Base-by-base conservation (phyloP, 768 basidiomycete species). In the Mycena rebaudengoi region DNA sequence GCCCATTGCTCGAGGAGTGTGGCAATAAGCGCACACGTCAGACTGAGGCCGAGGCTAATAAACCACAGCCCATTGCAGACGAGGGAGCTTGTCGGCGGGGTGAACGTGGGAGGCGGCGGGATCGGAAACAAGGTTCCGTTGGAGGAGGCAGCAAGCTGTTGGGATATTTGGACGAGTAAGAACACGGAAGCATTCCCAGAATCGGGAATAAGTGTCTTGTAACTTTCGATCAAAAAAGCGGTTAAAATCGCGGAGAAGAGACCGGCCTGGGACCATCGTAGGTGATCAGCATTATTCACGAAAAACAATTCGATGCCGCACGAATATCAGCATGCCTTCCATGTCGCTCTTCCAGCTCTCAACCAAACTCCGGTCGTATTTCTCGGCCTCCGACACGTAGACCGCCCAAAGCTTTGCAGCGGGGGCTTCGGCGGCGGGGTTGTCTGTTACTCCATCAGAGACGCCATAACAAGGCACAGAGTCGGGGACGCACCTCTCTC, bases 331-430 rank as follows among this genome's bases (percentile, higher is more conserved):
- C 25, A 62, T 62, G 23, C 59, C 59, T 5, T 60, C 59, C 58
- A 60, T 60, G 32, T 60, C 59, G 28, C 59, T 60, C 37, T 39
- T 62, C 61, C 61, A 62, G 37, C 61, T 62, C 53, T 54, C 61
- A n/a, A 62, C 43, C 14, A 62, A 33, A 21, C 49, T 39, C 44
- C 25, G 54, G 61, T 62, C 61, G 44, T 62, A 62, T 40, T 44
- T 39, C 40, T 60, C 59, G 8, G 59, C 59, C 35, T 51, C 49
- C 2, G 49, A 25, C 49, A 60, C 59, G 32, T 60, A 60, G 26
- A 60, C 49, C 28, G 59, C 33, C 59, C 59, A 60, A 13, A 60
- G 59, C 40, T 60, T 60, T 18, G 59, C 49, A 21, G 59, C 59
- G n/a, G n/a, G n/a, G n/a, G n/a, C n/a, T n/a, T n/a, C n/a, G n/a